Percentiles rank a stretch among this genome's conserved stretches.
These are phyloP conservation scores for Epichloe hybrida DNA, from an alignment of 2,329 filamentous ascomycete genomes.

Conservation along the genomic window DNA sequence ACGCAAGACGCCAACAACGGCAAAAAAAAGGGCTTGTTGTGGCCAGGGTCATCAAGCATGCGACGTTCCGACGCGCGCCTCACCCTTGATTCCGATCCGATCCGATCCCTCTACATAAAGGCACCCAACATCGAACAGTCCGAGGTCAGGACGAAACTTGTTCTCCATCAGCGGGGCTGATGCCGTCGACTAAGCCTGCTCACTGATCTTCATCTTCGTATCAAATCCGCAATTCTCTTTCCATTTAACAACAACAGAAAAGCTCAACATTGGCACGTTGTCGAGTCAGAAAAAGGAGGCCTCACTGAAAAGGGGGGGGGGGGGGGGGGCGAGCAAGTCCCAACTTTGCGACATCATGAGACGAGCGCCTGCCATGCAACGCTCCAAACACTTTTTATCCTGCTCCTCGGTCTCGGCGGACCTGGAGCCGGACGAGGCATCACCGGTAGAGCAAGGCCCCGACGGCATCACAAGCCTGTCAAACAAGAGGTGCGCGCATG, in stretches of 20 bases:
- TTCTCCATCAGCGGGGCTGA: not conserved
- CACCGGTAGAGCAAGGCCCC: not conserved
- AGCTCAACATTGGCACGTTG: not conserved
- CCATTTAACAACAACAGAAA: not conserved
- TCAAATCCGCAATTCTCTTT: not conserved
- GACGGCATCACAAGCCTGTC: conserved; percentile 9
- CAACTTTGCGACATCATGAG: not conserved
- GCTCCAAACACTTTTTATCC: not conserved
- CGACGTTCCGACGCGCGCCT: not conserved
- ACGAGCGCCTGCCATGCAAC: not conserved
- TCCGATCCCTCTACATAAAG: not conserved
- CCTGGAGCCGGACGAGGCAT: not conserved
- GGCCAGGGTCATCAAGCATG: not conserved
- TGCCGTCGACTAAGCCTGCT: not conserved
- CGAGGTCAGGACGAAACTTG: not conserved
- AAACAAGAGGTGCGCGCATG: conserved; percentile 17
- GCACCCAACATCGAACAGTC: not conserved
- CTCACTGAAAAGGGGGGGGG: no score
- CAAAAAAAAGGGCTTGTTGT: not conserved
- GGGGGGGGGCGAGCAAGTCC: no score
- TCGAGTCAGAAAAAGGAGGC: not conserved
- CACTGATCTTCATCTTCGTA: not conserved
- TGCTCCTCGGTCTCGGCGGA: not conserved
- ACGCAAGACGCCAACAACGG: not conserved
- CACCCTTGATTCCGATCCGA: no score